Base-by-base conservation (phyloP, 768 basidiomycete genomes). In the Russula lepida region DNA sequence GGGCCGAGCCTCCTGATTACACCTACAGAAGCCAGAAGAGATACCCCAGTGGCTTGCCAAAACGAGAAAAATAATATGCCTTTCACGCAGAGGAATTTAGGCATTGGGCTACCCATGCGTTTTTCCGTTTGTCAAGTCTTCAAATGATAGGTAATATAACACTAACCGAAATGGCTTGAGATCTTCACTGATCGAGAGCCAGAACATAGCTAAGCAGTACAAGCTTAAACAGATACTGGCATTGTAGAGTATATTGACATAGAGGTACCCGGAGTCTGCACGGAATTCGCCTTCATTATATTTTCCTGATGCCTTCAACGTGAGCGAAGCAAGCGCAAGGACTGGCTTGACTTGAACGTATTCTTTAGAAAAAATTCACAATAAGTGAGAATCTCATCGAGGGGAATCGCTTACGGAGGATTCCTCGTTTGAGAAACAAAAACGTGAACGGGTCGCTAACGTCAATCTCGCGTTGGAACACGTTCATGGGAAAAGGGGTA, bases 1-100 rank as follows among this genome's bases (percentile, higher is more conserved):
- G 90, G 88, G 3, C 94, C 94, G 49, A 97, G 81, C 53, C 79
- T 80, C 37, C 77, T 84, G 71, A 98, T 90, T 53, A 77, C 80
- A 9, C 86, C 81, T 0, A 87, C 78, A 2, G 92, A 88, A 50
- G 95, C 95, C n/a, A 98, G 80, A 68, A 90, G 81, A 32, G 93
- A 94, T 53, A 99, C 82, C 49, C 69, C 82, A 53, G 95, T 81
- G 23, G 89, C 84, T 71, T 99, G 97, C 97, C 97, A 99, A 76
- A 99, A 99, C 2, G 91, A 94, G 74, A 97, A 95, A 79, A 98
- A 98, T 23, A 99, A 79, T 66, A 99, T 93, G 48, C 95, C 95
- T 71, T 99, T 99, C 67, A 99, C 94, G 71, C 94, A 99, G 28
- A 98, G 84, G 74, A 99, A 99, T 73, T 99, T 99, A 3, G 97